A percentile compares a stretch with the other conserved stretches of the same genome.
Evolutionary conservation across 2,329 filamentous ascomycete species (phyloP).

Genomic region (Sporothrix globosa): DNA sequence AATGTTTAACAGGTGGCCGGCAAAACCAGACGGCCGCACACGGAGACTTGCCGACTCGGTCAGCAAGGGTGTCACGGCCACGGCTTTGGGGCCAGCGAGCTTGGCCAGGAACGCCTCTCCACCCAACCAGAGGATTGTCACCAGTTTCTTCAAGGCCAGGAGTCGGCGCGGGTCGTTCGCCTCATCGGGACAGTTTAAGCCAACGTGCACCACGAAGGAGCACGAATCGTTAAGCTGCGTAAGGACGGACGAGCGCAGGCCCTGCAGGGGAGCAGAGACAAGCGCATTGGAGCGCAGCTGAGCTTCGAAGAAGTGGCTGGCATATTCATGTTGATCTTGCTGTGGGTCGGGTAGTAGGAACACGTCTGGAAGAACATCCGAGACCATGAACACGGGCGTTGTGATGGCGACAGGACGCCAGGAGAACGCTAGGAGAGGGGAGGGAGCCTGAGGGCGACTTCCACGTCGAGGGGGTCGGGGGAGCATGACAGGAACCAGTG

Average conservation of each 20-base stretch:
- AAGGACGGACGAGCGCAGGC: neutral
- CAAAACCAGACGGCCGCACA: neutral
- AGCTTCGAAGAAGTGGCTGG: neutral
- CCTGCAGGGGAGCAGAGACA: neutral
- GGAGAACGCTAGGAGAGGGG: neutral
- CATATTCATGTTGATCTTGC: neutral
- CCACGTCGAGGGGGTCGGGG: neutral
- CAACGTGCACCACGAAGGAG: slow-evolving; percentile 22
- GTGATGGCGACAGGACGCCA: slow-evolving; percentile 1
- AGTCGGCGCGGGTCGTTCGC: neutral
- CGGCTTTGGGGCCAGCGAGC: neutral
- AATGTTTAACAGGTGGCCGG: neutral
- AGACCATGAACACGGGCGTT: neutral
- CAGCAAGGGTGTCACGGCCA: neutral
- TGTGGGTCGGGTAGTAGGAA: neutral
- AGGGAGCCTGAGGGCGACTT: neutral
- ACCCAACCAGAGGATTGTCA: slow-evolving; percentile 14
- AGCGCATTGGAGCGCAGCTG: neutral
- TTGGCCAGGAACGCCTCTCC: slow-evolving; percentile 14
- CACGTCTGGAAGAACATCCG: neutral
- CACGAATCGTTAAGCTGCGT: slow-evolving; percentile 17
- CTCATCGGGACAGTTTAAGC: neutral
- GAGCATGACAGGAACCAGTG: neutral
- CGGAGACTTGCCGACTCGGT: neutral
- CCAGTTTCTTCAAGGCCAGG: slow-evolving; percentile 24